Evolutionary conservation across 2,329 filamentous ascomycete species (phyloP), one percentile per base, ranked within the genome.

Genomic region (Plectosphaerella cucumerina): DNA sequence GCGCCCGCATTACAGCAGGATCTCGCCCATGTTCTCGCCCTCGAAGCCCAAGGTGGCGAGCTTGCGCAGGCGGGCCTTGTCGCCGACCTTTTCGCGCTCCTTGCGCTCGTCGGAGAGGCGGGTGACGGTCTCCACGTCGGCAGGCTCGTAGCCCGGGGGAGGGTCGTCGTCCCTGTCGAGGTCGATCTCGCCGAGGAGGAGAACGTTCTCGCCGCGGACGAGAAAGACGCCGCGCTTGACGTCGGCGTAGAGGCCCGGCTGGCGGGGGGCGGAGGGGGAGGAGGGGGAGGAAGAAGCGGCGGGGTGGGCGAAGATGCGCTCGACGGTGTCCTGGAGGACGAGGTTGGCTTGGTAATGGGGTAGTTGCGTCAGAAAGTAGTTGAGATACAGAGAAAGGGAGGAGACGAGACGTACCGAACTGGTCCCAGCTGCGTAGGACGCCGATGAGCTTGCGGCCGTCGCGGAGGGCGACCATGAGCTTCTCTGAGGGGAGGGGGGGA

Each of bases 401-500:
- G 44, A 47, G 49, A 15, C 48, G 50, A 46, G 39, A 69, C 77
- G 63, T 85, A 96, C 92, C 93, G 65, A 96, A 97, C 70, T 99
- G 94, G 71, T 99, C 94, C 90, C 94, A 99, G 60, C 90, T 96
- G 63, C 94, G 81, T 59, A 99, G 73, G 44, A 97, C 89, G 26
- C 94, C 94, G 59, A 96, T 89, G 59, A 97, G 77, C 73, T 97
- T 97, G 62, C 93, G 84, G 55, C 95, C 94, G 66, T 99, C 94
- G 60, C 94, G 87, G 50, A 99, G 80, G 44, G 92, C 85, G 51
- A 97, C 81, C 72, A 97, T 85, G 53, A 99, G 84, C 74, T 99
- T 99, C 76, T 99, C 94, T 97, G 68, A n/a, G n/a, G 42, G 17
- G 42, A 31, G 12, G 26, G 26, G 26, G 26, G 26, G n/a, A n/a